Conservation (phyloP, 2,329 filamentous ascomycete genomes). For the Dothistroma pini region DNA sequence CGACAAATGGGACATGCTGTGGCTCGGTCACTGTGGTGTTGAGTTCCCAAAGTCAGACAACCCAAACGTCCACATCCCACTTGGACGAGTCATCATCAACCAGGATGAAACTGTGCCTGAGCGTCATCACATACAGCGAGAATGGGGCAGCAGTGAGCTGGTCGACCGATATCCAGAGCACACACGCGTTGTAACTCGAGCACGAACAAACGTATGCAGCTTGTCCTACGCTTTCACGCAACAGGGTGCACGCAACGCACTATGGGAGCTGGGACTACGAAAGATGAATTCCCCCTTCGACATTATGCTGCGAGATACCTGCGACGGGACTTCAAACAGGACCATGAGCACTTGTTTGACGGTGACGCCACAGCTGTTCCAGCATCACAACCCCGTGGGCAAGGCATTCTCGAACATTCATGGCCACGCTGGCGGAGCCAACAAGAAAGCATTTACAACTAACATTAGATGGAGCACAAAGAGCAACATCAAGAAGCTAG, state of each 20-base stretch:
- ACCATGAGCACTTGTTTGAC: conserved; percentile 41
- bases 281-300: conserved; percentile 39
- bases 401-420: conserved; percentile 30
- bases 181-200: conserved; percentile 45
- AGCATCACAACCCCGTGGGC: conserved; percentile 46
- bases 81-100: conserved; percentile 17
- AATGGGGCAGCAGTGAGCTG: conserved; percentile 23
- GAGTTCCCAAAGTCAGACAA: conserved; percentile 11
- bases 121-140: conserved; percentile 19
- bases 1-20: conserved; percentile 35
- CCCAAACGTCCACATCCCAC: conserved; percentile 7
- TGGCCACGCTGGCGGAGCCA: neutral
- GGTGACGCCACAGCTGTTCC: conserved; percentile 45
- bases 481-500: conserved; percentile 40
- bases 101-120: conserved; percentile 25
- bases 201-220: conserved; percentile 41
- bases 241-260: conserved; percentile 42
- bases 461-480: conserved; percentile 42
- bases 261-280: conserved; percentile 45
- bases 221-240: conserved; percentile 48
- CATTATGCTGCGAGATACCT: conserved; percentile 32
- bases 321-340: conserved; percentile 30
- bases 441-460: conserved; percentile 28
- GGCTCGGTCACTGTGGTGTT: conserved; percentile 34
- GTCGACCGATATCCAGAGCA: conserved; percentile 30